phyloP scores from a whole-genome alignment of 352 stramenopile genomes.

The Peronospora destructor region DNA sequence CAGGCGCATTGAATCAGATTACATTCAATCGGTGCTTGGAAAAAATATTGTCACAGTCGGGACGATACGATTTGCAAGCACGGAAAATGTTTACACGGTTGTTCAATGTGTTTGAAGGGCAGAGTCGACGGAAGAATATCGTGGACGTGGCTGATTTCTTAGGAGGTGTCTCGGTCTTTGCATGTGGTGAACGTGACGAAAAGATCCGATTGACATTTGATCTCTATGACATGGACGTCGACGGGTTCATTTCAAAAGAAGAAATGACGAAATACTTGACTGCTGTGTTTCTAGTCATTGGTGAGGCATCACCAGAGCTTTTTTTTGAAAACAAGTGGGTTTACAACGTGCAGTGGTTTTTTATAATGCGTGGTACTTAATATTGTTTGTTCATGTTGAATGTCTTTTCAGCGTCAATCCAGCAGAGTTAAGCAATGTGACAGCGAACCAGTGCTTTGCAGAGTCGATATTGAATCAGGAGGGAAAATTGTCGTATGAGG shows the following conservation, averaged over 20 bases:
- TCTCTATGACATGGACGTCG: slow-evolving; percentile 77
- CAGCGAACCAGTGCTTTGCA: slow-evolving; percentile 65
- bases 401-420: slow-evolving; percentile 42
- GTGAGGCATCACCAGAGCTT: slow-evolving; percentile 53
- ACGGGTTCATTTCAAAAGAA: slow-evolving; percentile 74
- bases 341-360: not conserved
- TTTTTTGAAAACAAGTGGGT: slow-evolving; percentile 67
- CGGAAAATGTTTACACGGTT: slow-evolving; percentile 69
- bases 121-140: slow-evolving; percentile 37
- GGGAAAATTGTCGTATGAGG: slow-evolving; percentile 67
- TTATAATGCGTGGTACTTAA: not conserved
- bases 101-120: slow-evolving; percentile 72
- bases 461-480: slow-evolving; percentile 56
- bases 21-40: slow-evolving; percentile 69
- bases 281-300: slow-evolving; percentile 77
- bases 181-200: slow-evolving; percentile 70
- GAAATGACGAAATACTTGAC: slow-evolving; percentile 88
- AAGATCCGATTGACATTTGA: slow-evolving; percentile 83
- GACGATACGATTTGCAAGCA: slow-evolving; percentile 64
- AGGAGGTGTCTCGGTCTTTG: slow-evolving; percentile 76
- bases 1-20: slow-evolving; percentile 53
- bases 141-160: slow-evolving; percentile 81
- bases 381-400: not conserved
- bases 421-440: slow-evolving; percentile 56
- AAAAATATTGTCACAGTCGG: slow-evolving; percentile 77